Percentiles rank a stretch among this genome's conserved stretches.
phyloP scores from a whole-genome alignment of 208 protist species.

The Leishmania turanica region DNA sequence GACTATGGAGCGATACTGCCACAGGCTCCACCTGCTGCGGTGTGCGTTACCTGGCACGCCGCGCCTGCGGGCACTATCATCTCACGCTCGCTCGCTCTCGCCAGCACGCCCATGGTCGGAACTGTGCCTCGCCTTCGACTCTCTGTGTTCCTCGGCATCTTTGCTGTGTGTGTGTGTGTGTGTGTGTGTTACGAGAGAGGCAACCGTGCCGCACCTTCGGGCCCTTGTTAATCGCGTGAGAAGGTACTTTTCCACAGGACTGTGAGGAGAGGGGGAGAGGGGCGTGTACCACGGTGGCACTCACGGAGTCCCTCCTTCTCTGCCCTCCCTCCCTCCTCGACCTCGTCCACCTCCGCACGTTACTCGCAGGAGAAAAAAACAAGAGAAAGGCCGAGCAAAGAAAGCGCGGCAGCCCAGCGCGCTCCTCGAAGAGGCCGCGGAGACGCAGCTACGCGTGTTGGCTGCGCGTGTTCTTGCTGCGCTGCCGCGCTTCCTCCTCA shows the following conservation, averaged over 20 bases:
- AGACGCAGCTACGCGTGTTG: conserved; percentile 6
- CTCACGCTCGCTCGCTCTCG: background rate
- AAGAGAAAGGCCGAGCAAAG: background rate
- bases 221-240: background rate
- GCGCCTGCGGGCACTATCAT: background rate
- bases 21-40: background rate
- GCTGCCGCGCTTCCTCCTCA: conserved; percentile 36
- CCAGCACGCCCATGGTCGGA: background rate
- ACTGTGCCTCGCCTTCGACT: background rate
- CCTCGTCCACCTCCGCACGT: background rate
- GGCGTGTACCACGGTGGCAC: background rate
- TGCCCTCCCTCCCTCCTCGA: background rate
- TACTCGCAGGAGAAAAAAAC: background rate
- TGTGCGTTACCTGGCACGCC: background rate
- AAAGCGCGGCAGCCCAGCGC: background rate
- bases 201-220: background rate
- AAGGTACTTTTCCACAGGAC: background rate
- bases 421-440: background rate
- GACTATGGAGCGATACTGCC: background rate
- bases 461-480: conserved; percentile 10
- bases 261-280: background rate
- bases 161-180: background rate
- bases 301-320: background rate
- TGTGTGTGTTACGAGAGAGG: background rate
- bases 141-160: background rate